These are phyloP conservation scores for Rhodotorula mucilaginosa DNA, from an alignment of 1,284 basidiomycete genomes.

Conservation along the genomic window DNA sequence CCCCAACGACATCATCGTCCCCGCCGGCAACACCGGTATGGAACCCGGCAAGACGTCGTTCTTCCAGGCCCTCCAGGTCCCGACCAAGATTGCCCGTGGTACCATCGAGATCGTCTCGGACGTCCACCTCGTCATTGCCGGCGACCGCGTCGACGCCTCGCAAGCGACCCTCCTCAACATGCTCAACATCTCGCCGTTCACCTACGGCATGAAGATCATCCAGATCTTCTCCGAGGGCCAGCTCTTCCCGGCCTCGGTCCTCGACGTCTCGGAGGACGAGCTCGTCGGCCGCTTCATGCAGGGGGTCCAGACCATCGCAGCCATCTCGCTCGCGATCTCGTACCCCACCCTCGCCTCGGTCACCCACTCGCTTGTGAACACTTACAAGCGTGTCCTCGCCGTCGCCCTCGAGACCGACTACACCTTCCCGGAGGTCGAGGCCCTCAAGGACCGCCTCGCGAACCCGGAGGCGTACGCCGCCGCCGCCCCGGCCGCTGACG, in stretches of 20 bases:
- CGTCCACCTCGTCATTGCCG: constrained; percentile 89
- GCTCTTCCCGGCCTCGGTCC: constrained; percentile 82
- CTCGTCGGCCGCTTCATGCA: constrained; percentile 86
- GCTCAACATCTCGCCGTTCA: constrained; percentile 68
- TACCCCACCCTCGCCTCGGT: constrained; percentile 96
- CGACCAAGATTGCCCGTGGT: constrained; percentile 99
- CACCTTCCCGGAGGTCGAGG: constrained; percentile 87
- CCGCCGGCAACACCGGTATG: constrained; percentile 98
- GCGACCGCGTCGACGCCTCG: constrained; percentile 90
- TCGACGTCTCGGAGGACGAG: constrained; percentile 89
- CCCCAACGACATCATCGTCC: constrained; percentile 86
- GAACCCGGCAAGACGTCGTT: constrained; percentile 99
- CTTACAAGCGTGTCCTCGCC: constrained; percentile 93
- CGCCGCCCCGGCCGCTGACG: constrained; percentile 61
- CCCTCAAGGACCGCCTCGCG: constrained; percentile 93
- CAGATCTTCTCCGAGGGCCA: constrained; percentile 92
- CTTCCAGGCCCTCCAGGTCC: constrained; percentile 99
- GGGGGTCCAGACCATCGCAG: constrained; percentile 92
- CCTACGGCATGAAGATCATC: constrained; percentile 55
- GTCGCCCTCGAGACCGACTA: constrained; percentile 90
- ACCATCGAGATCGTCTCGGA: constrained; percentile 99
- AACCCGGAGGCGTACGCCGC: constrained; percentile 94
- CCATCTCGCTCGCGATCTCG: constrained; percentile 89
- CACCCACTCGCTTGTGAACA: constrained; percentile 91
- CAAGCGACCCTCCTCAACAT: constrained; percentile 99